Evolutionary conservation across 2,329 filamentous ascomycete species (phyloP).

Genomic region (Graphilbum sp.): DNA sequence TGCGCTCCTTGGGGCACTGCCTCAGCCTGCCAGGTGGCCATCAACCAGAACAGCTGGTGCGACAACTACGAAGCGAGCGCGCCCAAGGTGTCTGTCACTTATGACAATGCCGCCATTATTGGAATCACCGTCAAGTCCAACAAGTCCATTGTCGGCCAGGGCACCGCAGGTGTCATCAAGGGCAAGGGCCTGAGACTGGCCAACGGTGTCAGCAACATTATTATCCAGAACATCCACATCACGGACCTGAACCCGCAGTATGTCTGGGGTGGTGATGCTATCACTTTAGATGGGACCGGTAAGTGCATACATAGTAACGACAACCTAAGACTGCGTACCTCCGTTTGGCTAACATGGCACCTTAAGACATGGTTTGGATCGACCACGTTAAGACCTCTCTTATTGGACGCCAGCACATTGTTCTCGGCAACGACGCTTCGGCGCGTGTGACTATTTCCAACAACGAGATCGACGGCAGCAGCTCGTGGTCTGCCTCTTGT

Average conservation of each 20-base stretch:
- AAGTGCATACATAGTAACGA: no score
- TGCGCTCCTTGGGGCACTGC: constrained; percentile 1
- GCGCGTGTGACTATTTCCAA: not conserved
- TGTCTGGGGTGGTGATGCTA: constrained; percentile 1
- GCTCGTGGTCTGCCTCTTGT: not conserved
- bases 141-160: not conserved
- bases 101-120: not conserved
- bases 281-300: not conserved
- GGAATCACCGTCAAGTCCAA: constrained; percentile 1
- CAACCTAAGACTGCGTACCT: no score
- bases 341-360: no score
- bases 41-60: constrained; percentile 1
- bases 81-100: not conserved
- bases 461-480: constrained; percentile 1
- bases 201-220: not conserved
- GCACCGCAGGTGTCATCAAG: constrained; percentile 1
- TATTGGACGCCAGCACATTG: constrained; percentile 1
- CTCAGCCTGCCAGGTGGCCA: not conserved
- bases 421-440: not conserved
- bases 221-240: constrained; percentile 1
- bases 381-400: constrained; percentile 1
- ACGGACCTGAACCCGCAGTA: constrained; percentile 1
- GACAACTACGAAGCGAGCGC: not conserved
- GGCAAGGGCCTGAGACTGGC: not conserved
- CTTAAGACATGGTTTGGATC: not conserved